Evolutionary conservation across 148 eudicot species (phyloP).

Genomic region (Diospyros lotus): DNA sequence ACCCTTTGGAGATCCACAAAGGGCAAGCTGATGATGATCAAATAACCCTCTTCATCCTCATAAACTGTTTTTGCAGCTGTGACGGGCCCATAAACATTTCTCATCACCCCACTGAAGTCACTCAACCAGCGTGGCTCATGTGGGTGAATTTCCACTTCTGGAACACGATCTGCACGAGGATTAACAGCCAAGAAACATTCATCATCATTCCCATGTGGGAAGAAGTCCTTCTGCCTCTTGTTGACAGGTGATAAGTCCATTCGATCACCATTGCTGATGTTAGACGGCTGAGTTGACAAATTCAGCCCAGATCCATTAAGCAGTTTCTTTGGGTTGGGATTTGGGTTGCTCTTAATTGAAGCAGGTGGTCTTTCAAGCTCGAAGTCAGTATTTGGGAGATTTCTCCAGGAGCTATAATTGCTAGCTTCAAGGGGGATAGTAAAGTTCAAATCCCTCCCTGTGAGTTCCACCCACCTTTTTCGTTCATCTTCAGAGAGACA

Average conservation of each 20-base stretch:
- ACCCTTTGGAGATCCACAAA: constrained; percentile 50
- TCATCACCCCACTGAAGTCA: constrained; percentile 46
- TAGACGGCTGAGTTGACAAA: constrained; percentile 35
- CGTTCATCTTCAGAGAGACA: constrained; percentile 37
- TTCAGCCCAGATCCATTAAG: constrained; percentile 48
- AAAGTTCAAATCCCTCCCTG: constrained; percentile 50
- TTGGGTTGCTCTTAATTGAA: constrained; percentile 16
- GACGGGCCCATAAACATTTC: constrained; percentile 46
- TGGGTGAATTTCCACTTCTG: constrained; percentile 31
- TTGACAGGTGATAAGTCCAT: constrained; percentile 37
- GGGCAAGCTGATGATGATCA: constrained; percentile 47
- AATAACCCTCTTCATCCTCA: constrained; percentile 46
- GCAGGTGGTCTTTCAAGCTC: constrained; percentile 35
- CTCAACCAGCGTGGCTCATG: constrained; percentile 39
- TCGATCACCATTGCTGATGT: constrained; percentile 33
- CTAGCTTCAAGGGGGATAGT: constrained; percentile 42
- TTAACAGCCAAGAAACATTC: constrained; percentile 36
- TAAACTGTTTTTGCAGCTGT: constrained; percentile 52
- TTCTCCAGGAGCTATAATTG: constrained; percentile 49
- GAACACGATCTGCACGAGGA: constrained; percentile 22
- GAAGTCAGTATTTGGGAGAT: constrained; percentile 36
- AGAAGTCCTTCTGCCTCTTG: constrained; percentile 46
- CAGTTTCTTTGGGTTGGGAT: constrained; percentile 33
- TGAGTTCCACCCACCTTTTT: constrained; percentile 50
- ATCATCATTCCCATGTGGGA: constrained; percentile 28